Evolutionary conservation across 305 asterid genomes (phyloP).

Genomic region (Striga hermonthica): DNA sequence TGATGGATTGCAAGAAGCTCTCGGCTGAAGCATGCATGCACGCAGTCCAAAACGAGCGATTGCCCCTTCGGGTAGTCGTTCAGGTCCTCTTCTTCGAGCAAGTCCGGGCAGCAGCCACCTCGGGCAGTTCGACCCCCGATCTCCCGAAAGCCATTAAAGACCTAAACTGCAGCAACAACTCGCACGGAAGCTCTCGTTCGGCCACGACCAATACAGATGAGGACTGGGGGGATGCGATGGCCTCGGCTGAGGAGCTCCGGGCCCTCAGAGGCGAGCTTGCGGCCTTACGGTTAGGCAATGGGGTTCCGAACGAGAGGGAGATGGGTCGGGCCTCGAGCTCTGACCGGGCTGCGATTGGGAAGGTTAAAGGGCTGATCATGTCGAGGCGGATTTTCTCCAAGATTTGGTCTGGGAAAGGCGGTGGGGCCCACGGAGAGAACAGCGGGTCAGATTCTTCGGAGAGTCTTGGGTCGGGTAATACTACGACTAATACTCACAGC

Average conservation of each 20-base stretch:
- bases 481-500: slow-evolving; percentile 19
- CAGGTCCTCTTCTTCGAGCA: slow-evolving; percentile 96
- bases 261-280: slow-evolving; percentile 87
- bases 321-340: slow-evolving; percentile 33
- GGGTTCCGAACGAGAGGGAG: slow-evolving; percentile 42
- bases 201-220: slow-evolving; percentile 76
- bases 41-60: slow-evolving; percentile 89
- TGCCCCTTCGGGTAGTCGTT: slow-evolving; percentile 81
- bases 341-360: slow-evolving; percentile 60
- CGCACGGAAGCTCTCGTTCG: slow-evolving; percentile 75
- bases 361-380: slow-evolving; percentile 66
- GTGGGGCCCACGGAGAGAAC: slow-evolving; percentile 40
- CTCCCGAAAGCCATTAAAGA: slow-evolving; percentile 81
- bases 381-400: slow-evolving; percentile 74
- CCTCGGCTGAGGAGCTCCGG: slow-evolving; percentile 80
- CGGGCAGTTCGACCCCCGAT: slow-evolving; percentile 95
- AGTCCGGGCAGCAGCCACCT: slow-evolving; percentile 83
- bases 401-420: slow-evolving; percentile 61
- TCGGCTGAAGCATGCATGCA: slow-evolving; percentile 93
- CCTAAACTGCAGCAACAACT: slow-evolving; percentile 46
- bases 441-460: slow-evolving; percentile 95
- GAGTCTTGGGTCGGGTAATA: slow-evolving; percentile 60
- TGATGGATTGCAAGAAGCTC: slow-evolving; percentile 94
- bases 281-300: slow-evolving; percentile 61
- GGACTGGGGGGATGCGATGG: slow-evolving; percentile 99